phyloP scores from a whole-genome alignment of 441 rosid species.

The Francoa sonchifolia region DNA sequence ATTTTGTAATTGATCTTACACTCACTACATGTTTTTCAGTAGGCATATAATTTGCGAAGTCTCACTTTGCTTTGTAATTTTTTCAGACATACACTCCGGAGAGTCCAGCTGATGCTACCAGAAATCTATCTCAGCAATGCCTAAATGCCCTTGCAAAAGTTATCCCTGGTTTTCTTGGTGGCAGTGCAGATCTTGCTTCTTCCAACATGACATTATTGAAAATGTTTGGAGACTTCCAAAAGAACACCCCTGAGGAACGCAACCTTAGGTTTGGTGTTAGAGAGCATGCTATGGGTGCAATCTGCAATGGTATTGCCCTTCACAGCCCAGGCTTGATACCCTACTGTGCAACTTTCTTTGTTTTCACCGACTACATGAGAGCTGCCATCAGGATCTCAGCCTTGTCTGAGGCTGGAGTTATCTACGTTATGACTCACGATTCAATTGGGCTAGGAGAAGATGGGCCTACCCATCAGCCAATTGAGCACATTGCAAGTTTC shows the following conservation, averaged over 20 bases:
- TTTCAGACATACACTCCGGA: slow-evolving; percentile 65
- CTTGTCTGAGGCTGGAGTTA: slow-evolving; percentile 57
- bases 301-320: slow-evolving; percentile 70
- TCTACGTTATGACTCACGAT: slow-evolving; percentile 89
- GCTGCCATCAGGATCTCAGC: slow-evolving; percentile 80
- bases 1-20: background rate
- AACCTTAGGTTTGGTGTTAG: slow-evolving; percentile 80
- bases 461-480: slow-evolving; percentile 91
- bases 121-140: slow-evolving; percentile 67
- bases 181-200: slow-evolving; percentile 92
- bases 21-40: background rate
- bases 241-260: slow-evolving; percentile 72
- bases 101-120: slow-evolving; percentile 71
- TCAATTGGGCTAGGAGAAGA: slow-evolving; percentile 96
- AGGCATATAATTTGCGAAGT: background rate
- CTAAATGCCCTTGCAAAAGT: slow-evolving; percentile 65
- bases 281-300: slow-evolving; percentile 86
- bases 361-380: slow-evolving; percentile 94
- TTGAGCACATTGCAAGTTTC: slow-evolving; percentile 88
- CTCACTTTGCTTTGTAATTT: slow-evolving; percentile 7
- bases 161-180: slow-evolving; percentile 76
- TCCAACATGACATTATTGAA: slow-evolving; percentile 85
- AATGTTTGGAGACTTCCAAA: slow-evolving; percentile 76
- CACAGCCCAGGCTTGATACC: slow-evolving; percentile 75
- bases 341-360: slow-evolving; percentile 90